Evolutionary conservation across 2,329 filamentous ascomycete genomes (phyloP), one percentile per base, ranked within the genome.

Genomic region (Aspergillus sp.): DNA sequence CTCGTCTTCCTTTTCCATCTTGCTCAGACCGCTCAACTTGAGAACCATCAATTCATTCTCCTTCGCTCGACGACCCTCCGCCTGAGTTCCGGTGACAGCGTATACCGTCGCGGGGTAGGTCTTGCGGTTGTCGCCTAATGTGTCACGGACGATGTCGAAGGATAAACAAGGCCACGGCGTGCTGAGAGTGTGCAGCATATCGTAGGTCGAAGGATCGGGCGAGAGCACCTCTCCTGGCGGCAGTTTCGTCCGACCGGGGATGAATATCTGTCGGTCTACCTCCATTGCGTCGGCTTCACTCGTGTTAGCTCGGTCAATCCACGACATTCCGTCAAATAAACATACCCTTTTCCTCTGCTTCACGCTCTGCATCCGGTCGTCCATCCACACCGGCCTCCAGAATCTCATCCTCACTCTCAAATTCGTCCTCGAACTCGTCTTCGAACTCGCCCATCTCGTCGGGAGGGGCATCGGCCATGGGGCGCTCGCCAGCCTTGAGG

Each of bases 81-180:
- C 95, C 79, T 99, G 95, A 12, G 95, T 99, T 59, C 95, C 95
- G 17, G 92, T 88, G 32, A 98, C 93, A 11, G 93, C 89, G 78
- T 98, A 99, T 78, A 97, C 89, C 58, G 93, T 97, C 50, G 92
- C 91, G 24, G 95, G 95, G 76, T 96, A 99, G n/a, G 89, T 87
- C 74, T 89, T 96, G 70, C 95, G 89, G 75, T 91, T 87, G 71
- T 96, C 89, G 64, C 95, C 95, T 17, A 99, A 84, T 52, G 83
- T 82, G 77, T 99, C 95, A 67, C 84, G 88, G 61, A 99, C 77
- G 59, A 99, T 89, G 73, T 98, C 95, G 76, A 97, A 96, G 2
- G 93, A 98, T 15, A 99, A 84, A 73, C 95, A 99, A 3, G 95
- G 95, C 95, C 95, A 99, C 1, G 92, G 92, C 7, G 93, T 93